Evolutionary conservation across 2,329 filamentous ascomycete genomes (phyloP), one percentile per base, ranked within the genome.

Genomic region (Ophiognomonia clavigignenti-juglandacearum): DNA sequence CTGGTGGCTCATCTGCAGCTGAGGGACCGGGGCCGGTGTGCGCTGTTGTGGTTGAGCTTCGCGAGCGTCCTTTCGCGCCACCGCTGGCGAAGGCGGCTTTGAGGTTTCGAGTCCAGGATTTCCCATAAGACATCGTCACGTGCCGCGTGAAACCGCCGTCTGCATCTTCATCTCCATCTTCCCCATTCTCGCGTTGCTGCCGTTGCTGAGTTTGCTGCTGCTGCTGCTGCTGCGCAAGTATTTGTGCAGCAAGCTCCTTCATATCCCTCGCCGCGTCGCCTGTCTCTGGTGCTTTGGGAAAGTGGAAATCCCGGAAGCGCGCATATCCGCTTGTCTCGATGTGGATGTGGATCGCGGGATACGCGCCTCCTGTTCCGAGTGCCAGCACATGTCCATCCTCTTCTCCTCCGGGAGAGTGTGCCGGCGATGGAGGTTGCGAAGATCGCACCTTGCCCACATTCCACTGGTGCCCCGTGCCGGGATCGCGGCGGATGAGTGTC

Each of bases 401-500:
- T n/a, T n/a, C n/a, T n/a, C n/a, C n/a, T 48, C 42, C 23, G 57
- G 48, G 48, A 58, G 39, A 22, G 55, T 41, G 51, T 45, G 38
- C 4, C 62, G 57, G 20, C 64, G 56, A 37, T 26, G 76, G 72
- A 13, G 71, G 61, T 52, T 78, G 74, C 49, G 72, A 72, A 0
- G 76, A 80, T 2, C 73, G 75, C 40, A 89, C 74, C 45, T 74
- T 81, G 19, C 82, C 86, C 11, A 90, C 75, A 58, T 90, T 90
- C 85, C 85, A 89, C 62, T 90, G 86, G 45, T 73, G 73, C 7
- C 81, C 80, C 8, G 82, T 79, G 19, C 75, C 72, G 1, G 84
- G 84, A 60, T 90, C 83, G 53, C 86, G 78, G n/a, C 86, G 82
- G 56, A 90, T 88, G 13, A 91, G 64, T 0, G 80, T 83, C 13